Evolutionary conservation across 306 rosid species (phyloP).

Genomic region (Oxytropis ochrocephala): DNA sequence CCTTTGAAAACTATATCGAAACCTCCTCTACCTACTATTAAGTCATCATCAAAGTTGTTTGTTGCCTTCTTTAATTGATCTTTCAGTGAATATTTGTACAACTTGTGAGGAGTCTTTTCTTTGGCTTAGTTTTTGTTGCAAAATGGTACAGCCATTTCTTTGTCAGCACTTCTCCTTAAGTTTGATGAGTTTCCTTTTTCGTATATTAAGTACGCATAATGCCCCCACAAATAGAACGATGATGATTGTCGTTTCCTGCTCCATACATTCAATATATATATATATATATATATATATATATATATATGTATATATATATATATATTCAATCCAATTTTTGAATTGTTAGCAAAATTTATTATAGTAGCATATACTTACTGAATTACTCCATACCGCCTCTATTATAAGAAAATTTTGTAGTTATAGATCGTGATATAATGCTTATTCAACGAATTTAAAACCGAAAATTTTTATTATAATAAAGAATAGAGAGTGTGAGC

Average conservation of each 20-base stretch:
- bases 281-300: too few species aligned
- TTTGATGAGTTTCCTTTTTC: conserved; percentile 16
- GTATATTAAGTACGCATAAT: conserved; percentile 1
- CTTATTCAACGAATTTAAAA: too few species aligned
- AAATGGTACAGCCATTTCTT: background rate
- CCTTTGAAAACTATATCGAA: background rate
- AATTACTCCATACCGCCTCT: too few species aligned
- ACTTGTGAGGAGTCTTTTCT: background rate
- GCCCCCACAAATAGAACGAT: background rate
- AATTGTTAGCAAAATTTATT: too few species aligned
- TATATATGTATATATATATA: too few species aligned
- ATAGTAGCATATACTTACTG: background rate
- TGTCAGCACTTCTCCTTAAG: background rate
- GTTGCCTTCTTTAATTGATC: background rate
- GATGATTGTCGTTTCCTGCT: background rate
- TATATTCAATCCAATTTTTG: background rate
- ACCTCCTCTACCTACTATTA: background rate
- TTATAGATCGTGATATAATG: too few species aligned
- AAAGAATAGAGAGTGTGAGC: too few species aligned
- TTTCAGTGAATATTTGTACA: background rate
- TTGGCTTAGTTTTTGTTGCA: background rate
- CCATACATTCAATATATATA: conserved; percentile 14
- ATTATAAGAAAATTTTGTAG: too few species aligned
- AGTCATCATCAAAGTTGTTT: background rate
- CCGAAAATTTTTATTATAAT: too few species aligned